Base-by-base conservation (phyloP, 352 stramenopile species). In the Phytophthora pistaciae region DNA sequence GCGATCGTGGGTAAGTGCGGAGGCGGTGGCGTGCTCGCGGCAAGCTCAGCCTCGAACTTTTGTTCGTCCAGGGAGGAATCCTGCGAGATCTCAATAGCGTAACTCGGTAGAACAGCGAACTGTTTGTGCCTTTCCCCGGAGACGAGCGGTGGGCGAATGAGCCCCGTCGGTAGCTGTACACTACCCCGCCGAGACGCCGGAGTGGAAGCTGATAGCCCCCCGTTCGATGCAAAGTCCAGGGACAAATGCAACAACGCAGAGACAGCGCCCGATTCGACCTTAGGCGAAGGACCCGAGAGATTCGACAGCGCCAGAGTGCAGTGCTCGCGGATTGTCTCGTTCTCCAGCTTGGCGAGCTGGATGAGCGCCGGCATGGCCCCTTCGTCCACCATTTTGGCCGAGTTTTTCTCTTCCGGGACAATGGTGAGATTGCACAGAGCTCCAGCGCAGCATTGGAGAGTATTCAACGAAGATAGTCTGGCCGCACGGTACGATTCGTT, bases 261-360 rank as follows among this genome's bases (percentile, higher is more conserved):
- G 2, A 95, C 84, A 1, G 88, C 79, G 3, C 86, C 88, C 8
- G 81, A 83, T n/a, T 91, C 82, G 16, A 95, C 81, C 49, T 77
- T 92, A 0, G 88, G 87, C 0, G 86, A 92, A 48, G 91, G 78
- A 8, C 75, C 70, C 5, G 86, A 93, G 2, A 95, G 57, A 68
- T 95, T 94, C 0, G 86, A 90, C 8, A 95, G 65, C 14, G 88
- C 86, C 8, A 90, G 65, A 18, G 88, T 92, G 33, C 88, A 95
- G 53, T 85, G 73, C 38, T 94, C 85, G 2, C 84, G 85, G 11
- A 92, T 83, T 0, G 82, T 9, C 8, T 33, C 29, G 29, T 33
- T 33, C 29, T 33, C 29, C 14, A 85, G 73, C 21, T 84, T 88
- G 2, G 83, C 81, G 1, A 95, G 68, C 16, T 88, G 75, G 48